Base-by-base conservation (phyloP, 257 asterid species). In the Galeopsis tetrahit region DNA sequence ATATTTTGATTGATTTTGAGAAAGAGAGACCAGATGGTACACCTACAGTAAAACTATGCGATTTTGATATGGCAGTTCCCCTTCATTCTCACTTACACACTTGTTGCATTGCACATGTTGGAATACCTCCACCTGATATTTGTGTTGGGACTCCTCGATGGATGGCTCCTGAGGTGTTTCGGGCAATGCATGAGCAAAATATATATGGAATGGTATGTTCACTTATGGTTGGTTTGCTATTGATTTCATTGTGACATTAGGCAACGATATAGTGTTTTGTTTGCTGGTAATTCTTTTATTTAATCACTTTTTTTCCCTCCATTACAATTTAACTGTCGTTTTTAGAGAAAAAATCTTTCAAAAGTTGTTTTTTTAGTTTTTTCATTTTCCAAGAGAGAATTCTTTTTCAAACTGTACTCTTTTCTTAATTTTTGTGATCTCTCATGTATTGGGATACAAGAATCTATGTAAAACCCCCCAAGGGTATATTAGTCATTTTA, bases 131-230 rank as follows among this genome's bases (percentile, higher is more conserved):
- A 36, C 97, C 97, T 43, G 81, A 90, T 83, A 73, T 82, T 53
- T 92, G 97, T 79, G 99, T 91, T 73, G 99, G 99, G 73, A 95
- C 99, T 44, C 98, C 97, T 52, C 83, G 97, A 55, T 95, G 99
- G 99, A 95, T 95, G 97, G 96, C 99, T 68, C 98, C 99, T 55
- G 98, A 93, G 82, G 86, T 79, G 40, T 76, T 79, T 10, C 57
- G 68, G 52, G 78, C 84, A 28, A 82, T 79, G 68, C 72, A 66
- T 48, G 39, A 74, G 39, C 48, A 36, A 15, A 76, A 61, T 52
- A 6, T 66, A 8, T 81, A 82, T 73, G 86, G 86, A 11, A 31
- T 82, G 82, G 86, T 82, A 64, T 74, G 82, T 76, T 70, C 21
- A 33, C 39, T 48, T 14, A 10, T 9, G 10, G 32, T 52, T 60